Base-by-base conservation (phyloP, 495 filamentous ascomycete species). In the Aspergillus steynii region DNA sequence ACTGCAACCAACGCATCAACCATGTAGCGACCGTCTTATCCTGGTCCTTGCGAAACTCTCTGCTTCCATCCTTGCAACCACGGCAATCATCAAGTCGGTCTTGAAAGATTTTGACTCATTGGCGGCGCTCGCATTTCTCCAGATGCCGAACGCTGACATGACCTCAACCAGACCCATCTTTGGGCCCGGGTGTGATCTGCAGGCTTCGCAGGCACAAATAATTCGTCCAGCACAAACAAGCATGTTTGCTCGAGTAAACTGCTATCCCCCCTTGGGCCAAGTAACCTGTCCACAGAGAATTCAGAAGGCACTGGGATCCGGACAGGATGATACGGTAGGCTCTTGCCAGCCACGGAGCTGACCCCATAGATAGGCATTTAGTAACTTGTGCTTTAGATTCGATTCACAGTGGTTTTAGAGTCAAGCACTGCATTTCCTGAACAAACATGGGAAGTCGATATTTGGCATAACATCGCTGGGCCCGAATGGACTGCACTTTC, bases 331-430 rank as follows among this genome's bases (percentile, higher is more conserved):
- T 60, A 63, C 62, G 59, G 76, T 79, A 53, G 64, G 69, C 58
- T 8, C 25, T 46, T 6, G n/a, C 20, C 25, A 10, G 10, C 14
- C n/a, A 29, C 7, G 8, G 14, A 7, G 55, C 27, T 55, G 28
- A 53, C 42, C 12, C 9, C 9, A 42, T 12, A 42, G 0, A 12
- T 42, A 12, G 5, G 20, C 20, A 20, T 20, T 42, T 42, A 14
- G 37, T 42, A 14, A 42, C 37, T 1, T 14, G 37, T 1, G 12
- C 3, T n/a, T 0, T 61, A 84, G 75, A 76, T 90, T 12, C 67
- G 67, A 3, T 89, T 95, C 61, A 86, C 83, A 15, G 90, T 91
- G 15, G 73, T 91, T n/a, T 75, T 97, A 31, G 90, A 92, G 60
- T 83, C 86, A 27, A 85, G 82, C 50, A 79, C 68, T 37, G 76